phyloP scores from a whole-genome alignment of 129 eudicot species.

The Daucus carota region DNA sequence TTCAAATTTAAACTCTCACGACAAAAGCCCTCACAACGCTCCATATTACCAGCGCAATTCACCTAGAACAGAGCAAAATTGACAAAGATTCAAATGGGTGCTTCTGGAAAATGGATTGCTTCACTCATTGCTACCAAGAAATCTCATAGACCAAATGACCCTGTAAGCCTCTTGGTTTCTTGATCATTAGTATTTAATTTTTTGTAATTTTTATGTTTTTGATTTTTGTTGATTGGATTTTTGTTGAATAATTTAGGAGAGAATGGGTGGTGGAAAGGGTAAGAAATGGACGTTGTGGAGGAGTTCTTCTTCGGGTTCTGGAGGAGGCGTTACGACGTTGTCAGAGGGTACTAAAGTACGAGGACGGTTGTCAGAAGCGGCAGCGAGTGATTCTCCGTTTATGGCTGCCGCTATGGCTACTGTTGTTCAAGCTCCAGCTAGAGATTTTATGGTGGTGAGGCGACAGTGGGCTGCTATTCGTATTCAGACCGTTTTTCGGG shows the following conservation, averaged over 20 bases:
- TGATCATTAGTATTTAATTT: not conserved
- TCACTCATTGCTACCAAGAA: conserved; percentile 55
- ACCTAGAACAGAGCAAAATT: not conserved
- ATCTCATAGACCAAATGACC: conserved; percentile 27
- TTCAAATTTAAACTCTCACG: not conserved
- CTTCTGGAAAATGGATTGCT: conserved; percentile 77
- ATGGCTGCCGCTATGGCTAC: conserved; percentile 71
- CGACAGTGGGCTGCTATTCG: conserved; percentile 90
- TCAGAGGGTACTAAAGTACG: conserved; percentile 30
- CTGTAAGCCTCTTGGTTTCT: conserved; percentile 22
- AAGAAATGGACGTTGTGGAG: conserved; percentile 26
- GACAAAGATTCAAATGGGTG: conserved; percentile 41
- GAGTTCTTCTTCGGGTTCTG: conserved; percentile 62
- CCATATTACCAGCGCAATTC: not conserved
- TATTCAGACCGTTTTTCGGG: conserved; percentile 79
- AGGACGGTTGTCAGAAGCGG: conserved; percentile 38
- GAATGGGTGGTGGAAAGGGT: conserved; percentile 40
- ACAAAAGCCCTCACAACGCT: conserved; percentile 1
- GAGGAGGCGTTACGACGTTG: conserved; percentile 27
- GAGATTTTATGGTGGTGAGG: conserved; percentile 60
- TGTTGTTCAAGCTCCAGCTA: conserved; percentile 67
- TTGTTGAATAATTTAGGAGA: conserved; percentile 35
- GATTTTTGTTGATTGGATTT: not conserved
- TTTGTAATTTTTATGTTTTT: not conserved
- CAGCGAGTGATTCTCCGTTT: conserved; percentile 28